Base-by-base conservation (phyloP, 2,329 filamentous ascomycete species). In the Cladophialophora carrionii region DNA sequence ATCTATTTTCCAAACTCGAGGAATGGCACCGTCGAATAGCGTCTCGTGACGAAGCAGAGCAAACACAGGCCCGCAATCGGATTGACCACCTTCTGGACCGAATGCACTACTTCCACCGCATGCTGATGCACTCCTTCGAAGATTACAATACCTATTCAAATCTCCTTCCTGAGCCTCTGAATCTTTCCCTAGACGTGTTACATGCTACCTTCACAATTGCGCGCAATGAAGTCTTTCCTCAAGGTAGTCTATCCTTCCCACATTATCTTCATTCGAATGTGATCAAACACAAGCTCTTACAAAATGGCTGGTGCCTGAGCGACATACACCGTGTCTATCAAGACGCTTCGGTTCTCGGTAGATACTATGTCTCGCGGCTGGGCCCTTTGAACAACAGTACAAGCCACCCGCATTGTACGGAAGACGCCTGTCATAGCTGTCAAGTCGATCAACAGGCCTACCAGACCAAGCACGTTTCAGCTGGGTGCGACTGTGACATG, bases 351-450 rank as follows among this genome's bases (percentile, higher is more conserved):
- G 29, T 31, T 2, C n/a, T 55, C 6, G 24, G 12, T 7, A 5
- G 20, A 2, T 55, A 55, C 17, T 55, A 31, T n/a, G 52, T 55
- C 24, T 55, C 52, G 24, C 52, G 26, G 14, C 52, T 55, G 31
- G 52, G 52, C 32, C 26, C 52, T 6, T 26, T 55, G 26, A 55
- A 55, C 24, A 37, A 31, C 6, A 14, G 14, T 20, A 26, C 12
- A 55, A 31, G 32, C 52, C 52, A 55, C n/a, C 6, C 31, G 14
- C 17, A 26, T 5, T 55, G 52, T 34, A 55, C 10, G 7, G 26
- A 26, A 20, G 52, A 55, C 4, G n/a, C n/a, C 5, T 55, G 52
- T n/a, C 8, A 6, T 10, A 34, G 24, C 14, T 55, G 24, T 12
- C 26, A 55, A 34, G 17, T 55, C 5, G 52, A 55, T 9, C 29